Conservation (phyloP, 2,329 filamentous ascomycete genomes). For the Fusarium chuoi region DNA sequence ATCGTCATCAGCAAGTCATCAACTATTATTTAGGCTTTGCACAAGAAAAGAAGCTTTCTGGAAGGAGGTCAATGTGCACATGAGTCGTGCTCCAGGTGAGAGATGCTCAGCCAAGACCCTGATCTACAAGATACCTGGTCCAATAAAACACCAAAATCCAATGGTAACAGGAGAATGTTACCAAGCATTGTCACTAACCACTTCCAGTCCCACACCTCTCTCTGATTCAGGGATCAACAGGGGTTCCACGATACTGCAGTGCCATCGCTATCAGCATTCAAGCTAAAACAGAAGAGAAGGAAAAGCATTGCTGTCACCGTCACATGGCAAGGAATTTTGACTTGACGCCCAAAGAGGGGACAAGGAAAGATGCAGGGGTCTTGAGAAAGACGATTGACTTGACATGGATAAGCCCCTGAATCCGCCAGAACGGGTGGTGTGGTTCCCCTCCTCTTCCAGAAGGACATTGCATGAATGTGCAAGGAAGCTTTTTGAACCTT, state of each 20-base stretch:
- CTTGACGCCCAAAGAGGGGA: conserved; percentile 27
- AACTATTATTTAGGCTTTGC: background rate
- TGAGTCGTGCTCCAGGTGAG: conserved; percentile 9
- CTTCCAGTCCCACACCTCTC: conserved; percentile 2
- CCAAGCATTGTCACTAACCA: conserved; percentile 21
- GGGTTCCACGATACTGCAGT: conserved; percentile 9
- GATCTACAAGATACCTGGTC: conserved; percentile 8
- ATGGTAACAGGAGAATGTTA: conserved; percentile 9
- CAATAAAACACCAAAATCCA: conserved; percentile 2
- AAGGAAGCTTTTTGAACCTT: conserved; percentile 2
- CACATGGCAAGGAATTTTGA: conserved; percentile 18
- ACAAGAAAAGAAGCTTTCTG: conserved; percentile 12
- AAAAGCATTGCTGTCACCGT: conserved; percentile 4
- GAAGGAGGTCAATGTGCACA: conserved; percentile 4
- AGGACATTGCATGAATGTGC: conserved; percentile 34
- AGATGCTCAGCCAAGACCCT: conserved; percentile 16
- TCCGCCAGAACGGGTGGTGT: conserved; percentile 36
- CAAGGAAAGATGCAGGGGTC: background rate
- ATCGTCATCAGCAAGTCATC: background rate
- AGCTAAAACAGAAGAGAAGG: background rate
- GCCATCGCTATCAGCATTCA: background rate
- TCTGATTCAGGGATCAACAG: conserved; percentile 35
- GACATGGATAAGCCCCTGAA: conserved; percentile 39
- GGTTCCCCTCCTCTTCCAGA: conserved; percentile 38
- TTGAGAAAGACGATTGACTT: conserved; percentile 13